Evolutionary conservation across 2,329 filamentous ascomycete genomes (phyloP), one percentile per base, ranked within the genome.

Genomic region (Cryphonectria nitschkei): DNA sequence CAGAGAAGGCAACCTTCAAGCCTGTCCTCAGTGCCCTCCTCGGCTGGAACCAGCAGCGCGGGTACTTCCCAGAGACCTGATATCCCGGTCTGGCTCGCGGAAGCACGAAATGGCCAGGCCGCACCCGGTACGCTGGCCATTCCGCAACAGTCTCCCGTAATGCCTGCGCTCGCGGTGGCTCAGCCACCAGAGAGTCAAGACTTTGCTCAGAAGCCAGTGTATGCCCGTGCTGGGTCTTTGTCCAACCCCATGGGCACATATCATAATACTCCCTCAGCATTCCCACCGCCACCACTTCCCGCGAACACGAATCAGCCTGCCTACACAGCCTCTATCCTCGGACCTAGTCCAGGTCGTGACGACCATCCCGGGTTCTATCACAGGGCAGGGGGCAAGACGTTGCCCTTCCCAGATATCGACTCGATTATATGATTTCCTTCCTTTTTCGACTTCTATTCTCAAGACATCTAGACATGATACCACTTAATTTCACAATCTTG

Each of bases 41-140:
- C 56, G 61, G n/a, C 39, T 29, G 61, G 8, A 19, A 13, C 37
- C n/a, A 26, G 39, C 39, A 39, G 46, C 13, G 37, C 39, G 9
- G 61, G 39, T 1, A 11, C 41, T n/a, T 67, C 65, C 16, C 58
- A 63, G 26, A 54, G 50, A 56, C 67, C 67, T 26, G 43, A 63
- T 29, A 62, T 68, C n/a, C 67, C 67, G 7, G 41, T 34, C 8
- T 68, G 67, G 67, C 67, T 68, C 41, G 67, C 67, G 5, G 32
- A 43, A 34, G 67, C 67, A 39, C 67, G 67, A 29, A 41, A 32
- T 4, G 41, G 41, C 11, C 56, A 61, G 26, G 39, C 56, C 14
- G 26, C 29, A 22, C 58, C 67, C 14, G 50, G 67, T 7, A 68
- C 58, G 41, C 58, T 46, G 34, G 29, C 29, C 8, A 29, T 62